These are phyloP conservation scores for Rubia peregrina DNA, from an alignment of 305 asterid genomes.

Conservation along the genomic window DNA sequence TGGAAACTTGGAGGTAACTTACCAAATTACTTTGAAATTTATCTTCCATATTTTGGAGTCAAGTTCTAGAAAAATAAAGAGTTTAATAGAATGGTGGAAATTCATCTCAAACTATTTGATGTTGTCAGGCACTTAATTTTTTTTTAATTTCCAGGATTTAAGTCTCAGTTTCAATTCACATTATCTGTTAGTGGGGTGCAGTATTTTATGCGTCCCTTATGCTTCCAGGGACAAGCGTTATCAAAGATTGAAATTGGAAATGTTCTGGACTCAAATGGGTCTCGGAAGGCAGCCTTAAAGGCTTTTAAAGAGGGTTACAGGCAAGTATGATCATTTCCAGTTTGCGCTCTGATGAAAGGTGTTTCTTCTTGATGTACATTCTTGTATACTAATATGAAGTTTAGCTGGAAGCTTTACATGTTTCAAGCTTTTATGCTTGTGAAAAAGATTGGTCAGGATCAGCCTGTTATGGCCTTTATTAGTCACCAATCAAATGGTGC, in stretches of 20 bases:
- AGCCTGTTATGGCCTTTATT: not conserved
- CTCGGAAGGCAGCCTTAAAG: slow-evolving; percentile 60
- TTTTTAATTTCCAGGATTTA: not conserved
- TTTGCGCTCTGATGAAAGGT: slow-evolving; percentile 4
- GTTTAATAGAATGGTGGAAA: not conserved
- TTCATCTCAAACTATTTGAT: not conserved
- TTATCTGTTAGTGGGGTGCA: not conserved
- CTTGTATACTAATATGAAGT: not conserved
- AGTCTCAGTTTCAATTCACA: not conserved
- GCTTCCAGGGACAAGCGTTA: slow-evolving; percentile 83
- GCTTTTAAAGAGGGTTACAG: slow-evolving; percentile 79
- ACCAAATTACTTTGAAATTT: slow-evolving; percentile 11
- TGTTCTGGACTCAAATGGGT: slow-evolving; percentile 65
- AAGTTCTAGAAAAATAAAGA: not conserved
- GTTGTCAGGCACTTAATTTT: not conserved
- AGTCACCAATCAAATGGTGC: not conserved
- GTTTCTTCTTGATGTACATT: not conserved
- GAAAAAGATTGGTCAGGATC: not conserved
- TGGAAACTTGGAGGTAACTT: slow-evolving; percentile 87
- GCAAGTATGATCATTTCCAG: slow-evolving; percentile 32
- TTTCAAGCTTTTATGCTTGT: not conserved
- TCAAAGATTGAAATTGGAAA: slow-evolving; percentile 81
- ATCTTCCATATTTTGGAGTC: not conserved
- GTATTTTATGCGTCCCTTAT: slow-evolving; percentile 7
- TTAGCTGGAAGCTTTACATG: not conserved